Percentiles rank a stretch among this genome's conserved stretches.
Evolutionary conservation across 192 early-diverging fungal species (phyloP).

Genomic region (Backusella luteola): DNA sequence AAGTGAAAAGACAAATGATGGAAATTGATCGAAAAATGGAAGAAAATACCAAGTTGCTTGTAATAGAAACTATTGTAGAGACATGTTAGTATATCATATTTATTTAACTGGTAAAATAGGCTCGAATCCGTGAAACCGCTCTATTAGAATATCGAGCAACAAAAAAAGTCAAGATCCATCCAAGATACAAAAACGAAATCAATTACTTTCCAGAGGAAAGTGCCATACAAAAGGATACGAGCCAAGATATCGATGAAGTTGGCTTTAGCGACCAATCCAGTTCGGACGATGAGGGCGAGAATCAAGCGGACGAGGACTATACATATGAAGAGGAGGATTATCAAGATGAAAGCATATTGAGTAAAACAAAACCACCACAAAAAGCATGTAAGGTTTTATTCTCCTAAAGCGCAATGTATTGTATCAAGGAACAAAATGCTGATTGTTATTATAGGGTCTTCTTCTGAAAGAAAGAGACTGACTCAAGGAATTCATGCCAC

Average conservation of each 20-base stretch:
- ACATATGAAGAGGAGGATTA: not conserved
- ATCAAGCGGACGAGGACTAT: not conserved
- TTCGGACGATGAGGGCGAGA: not conserved
- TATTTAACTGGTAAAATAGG: not conserved
- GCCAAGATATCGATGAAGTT: not conserved
- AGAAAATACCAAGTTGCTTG: constrained; percentile 1
- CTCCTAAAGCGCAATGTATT: not conserved
- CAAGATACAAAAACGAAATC: not conserved
- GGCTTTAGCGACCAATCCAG: not conserved
- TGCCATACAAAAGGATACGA: not conserved
- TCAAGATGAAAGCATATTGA: not conserved
- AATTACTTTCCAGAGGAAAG: not conserved
- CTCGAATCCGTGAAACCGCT: not conserved
- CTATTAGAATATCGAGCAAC: not conserved
- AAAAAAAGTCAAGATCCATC: not conserved
- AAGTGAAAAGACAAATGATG: not conserved
- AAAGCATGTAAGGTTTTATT: constrained; percentile 13
- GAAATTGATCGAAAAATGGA: not conserved
- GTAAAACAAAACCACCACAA: not conserved
- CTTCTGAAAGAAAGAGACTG: constrained; percentile 8
- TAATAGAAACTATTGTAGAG: not conserved
- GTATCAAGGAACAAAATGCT: too few relatives aligned
- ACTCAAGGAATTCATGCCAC: constrained; percentile 17
- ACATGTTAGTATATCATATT: not conserved
- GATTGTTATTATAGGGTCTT: constrained; percentile 12